phyloP scores from a whole-genome alignment of 352 stramenopile species.

The Pythium rhizo-oryzae region DNA sequence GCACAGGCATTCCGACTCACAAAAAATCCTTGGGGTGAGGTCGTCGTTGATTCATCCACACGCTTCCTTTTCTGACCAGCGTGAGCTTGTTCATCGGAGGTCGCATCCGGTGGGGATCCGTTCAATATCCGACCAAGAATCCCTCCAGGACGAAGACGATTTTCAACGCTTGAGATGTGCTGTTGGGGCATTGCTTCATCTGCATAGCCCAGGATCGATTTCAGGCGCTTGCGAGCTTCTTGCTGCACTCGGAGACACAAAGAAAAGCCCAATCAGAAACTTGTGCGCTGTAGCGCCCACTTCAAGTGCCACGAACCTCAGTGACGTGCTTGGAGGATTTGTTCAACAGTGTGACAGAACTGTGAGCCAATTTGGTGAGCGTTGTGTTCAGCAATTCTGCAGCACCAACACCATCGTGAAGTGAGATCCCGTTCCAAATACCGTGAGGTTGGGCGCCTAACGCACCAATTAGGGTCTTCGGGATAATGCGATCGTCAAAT shows the following conservation, averaged over 20 bases:
- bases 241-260: slow-evolving; percentile 5
- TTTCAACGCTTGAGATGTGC: neutral
- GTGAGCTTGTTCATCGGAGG: slow-evolving; percentile 1
- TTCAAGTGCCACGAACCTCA: slow-evolving; percentile 31
- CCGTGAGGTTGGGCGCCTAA: neutral
- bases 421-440: neutral
- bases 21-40: slow-evolving; percentile 28
- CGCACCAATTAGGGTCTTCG: slow-evolving; percentile 76
- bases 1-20: slow-evolving; percentile 7
- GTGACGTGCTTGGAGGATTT: slow-evolving; percentile 42
- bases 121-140: slow-evolving; percentile 26
- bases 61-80: slow-evolving; percentile 35
- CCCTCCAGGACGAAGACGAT: slow-evolving; percentile 11
- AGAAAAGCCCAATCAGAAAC: neutral
- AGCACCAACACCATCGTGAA: neutral
- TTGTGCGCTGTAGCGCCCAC: neutral
- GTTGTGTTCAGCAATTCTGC: slow-evolving; percentile 77
- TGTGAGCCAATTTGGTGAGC: slow-evolving; percentile 62
- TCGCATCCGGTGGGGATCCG: slow-evolving; percentile 3
- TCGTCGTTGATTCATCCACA: slow-evolving; percentile 18
- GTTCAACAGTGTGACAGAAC: slow-evolving; percentile 54
- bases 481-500: slow-evolving; percentile 62
- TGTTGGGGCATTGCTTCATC: slow-evolving; percentile 13
- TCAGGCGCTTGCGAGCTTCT: slow-evolving; percentile 21
- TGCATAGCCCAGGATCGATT: slow-evolving; percentile 17